Base-by-base conservation (phyloP, 768 basidiomycete species). In the Leucocoprinus birnbaumii region DNA sequence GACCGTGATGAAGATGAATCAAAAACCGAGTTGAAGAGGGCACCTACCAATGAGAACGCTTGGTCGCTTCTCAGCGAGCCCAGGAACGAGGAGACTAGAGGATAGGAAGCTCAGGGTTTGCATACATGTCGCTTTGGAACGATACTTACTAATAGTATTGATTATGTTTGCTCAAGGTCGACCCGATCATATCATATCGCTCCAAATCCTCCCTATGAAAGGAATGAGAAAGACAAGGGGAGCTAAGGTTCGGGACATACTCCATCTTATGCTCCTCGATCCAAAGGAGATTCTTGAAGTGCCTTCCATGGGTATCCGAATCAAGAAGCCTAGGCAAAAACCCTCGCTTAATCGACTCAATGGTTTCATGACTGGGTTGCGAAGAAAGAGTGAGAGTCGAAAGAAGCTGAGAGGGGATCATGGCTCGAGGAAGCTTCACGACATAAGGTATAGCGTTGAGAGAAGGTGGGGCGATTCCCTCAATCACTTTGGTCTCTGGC, bases 31-130 rank as follows among this genome's bases (percentile, higher is more conserved):
- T 9, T 26, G 27, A 13, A 24, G 26, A n/a, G n/a, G 55, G 45
- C 40, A 58, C 54, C 68, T 62, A 74, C 85, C 84, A 31, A 82
- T 72, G 3, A 84, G 72, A 14, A 84, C 76, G 55, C 79, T 79
- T 0, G 82, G 80, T 1, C 82, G 71, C 53, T 82, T 83, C 60
- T 84, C 83, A 1, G 82, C 80, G 6, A 85, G 65, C 1, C 82
- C 83, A 13, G 79, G 71, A 18, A 68, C 64, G 0, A 11, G 18
- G 14, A 69, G 57, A 55, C 71, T 72, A 37, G n/a, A 22, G 38
- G 9, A 16, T 14, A 34, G 10, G 11, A 27, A 25, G 10, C 13
- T 49, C 6, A 49, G 31, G 43, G n/a, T 14, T 38, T 22, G 22
- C 14, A 22, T 25, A 37, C 34, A 44, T 18, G 11, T 16, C 48